Evolutionary conservation across 257 asterid species (phyloP).

Genomic region (Scutellaria baicalensis): DNA sequence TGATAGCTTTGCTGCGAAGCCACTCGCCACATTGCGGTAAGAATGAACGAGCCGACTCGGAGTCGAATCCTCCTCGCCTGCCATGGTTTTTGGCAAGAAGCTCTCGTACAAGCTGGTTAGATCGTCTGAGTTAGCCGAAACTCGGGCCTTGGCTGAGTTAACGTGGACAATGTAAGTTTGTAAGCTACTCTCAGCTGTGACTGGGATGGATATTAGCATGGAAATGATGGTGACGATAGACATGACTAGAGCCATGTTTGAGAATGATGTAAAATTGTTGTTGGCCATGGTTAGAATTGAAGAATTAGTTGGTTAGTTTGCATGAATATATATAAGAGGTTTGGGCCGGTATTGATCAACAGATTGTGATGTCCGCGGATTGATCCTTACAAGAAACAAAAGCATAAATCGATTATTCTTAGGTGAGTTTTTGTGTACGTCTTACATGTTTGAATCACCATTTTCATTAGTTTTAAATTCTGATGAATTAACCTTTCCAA

Average conservation of each 20-base stretch:
- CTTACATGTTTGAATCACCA: too few relatives aligned
- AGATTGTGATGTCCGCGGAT: background rate
- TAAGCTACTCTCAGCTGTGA: constrained; percentile 8
- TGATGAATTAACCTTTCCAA: too few relatives aligned
- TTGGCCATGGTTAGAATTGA: constrained; percentile 3
- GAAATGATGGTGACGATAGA: background rate
- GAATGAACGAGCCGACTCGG: constrained; percentile 27
- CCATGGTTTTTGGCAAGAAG: constrained; percentile 21
- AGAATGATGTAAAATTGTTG: background rate
- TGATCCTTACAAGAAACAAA: background rate
- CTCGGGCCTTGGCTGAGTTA: constrained; percentile 5
- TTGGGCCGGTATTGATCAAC: background rate
- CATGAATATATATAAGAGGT: background rate
- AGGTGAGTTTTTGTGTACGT: background rate
- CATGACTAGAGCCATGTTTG: constrained; percentile 15
- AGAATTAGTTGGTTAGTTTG: background rate
- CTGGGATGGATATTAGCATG: constrained; percentile 2
- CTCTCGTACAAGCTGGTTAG: constrained; percentile 16
- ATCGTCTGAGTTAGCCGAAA: constrained; percentile 7
- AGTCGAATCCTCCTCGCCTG: background rate
- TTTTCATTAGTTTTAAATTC: too few relatives aligned
- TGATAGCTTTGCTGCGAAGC: constrained; percentile 36
- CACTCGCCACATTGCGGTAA: constrained; percentile 29
- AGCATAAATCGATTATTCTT: background rate
- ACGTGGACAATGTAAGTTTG: constrained; percentile 38